These are phyloP conservation scores for Moringa oleifera DNA, from an alignment of 345 rosid species.

Conservation along the genomic window DNA sequence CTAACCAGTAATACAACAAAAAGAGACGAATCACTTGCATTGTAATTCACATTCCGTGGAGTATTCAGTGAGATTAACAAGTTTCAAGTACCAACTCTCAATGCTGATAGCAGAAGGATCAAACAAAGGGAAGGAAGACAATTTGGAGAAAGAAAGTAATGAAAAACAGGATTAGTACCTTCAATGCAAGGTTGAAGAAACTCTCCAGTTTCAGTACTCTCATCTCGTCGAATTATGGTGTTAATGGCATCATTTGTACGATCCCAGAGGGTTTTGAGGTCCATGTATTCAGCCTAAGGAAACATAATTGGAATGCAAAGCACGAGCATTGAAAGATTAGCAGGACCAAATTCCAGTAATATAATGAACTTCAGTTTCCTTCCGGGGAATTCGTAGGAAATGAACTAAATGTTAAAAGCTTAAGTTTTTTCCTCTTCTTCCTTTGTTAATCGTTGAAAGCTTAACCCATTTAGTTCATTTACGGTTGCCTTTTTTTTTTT, in stretches of 20 bases:
- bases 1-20: conserved; percentile 27
- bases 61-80: background rate
- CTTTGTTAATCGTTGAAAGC: no score
- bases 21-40: background rate
- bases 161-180: conserved; percentile 34
- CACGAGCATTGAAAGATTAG: conserved; percentile 4
- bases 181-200: conserved; percentile 70
- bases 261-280: conserved; percentile 48
- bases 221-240: conserved; percentile 55
- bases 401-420: background rate
- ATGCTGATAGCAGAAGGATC: no score
- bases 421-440: background rate
- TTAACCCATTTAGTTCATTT: no score
- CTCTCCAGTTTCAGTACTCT: conserved; percentile 53
- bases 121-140: no score
- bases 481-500: no score
- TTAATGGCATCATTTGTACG: conserved; percentile 62
- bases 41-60: background rate
- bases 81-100: background rate
- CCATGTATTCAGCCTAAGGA: conserved; percentile 56
- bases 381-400: no score
- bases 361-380: no score
- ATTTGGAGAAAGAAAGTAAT: no score
- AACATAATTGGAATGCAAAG: conserved; percentile 16
- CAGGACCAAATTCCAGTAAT: background rate